A percentile compares a stretch with the other conserved stretches of the same genome.
Evolutionary conservation across 2,329 filamentous ascomycete species (phyloP).

Genomic region (Pseudogymnoascus sp.): DNA sequence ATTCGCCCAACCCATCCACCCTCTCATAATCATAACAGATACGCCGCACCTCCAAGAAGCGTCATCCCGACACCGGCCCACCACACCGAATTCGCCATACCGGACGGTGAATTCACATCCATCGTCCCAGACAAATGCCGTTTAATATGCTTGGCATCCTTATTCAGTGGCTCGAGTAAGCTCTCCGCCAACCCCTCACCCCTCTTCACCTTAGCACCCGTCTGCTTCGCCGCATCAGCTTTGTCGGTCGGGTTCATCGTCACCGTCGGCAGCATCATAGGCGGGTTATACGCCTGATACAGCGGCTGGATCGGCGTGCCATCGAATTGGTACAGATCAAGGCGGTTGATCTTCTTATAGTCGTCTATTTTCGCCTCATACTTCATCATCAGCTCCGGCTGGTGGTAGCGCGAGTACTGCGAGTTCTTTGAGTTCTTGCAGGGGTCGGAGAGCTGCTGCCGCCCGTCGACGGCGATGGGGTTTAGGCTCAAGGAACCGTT

Average conservation of each 20-base stretch:
- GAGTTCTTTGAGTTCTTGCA: slow-evolving; percentile 43
- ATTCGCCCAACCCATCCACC: background rate
- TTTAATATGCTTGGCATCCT: slow-evolving; percentile 24
- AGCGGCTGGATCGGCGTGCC: slow-evolving; percentile 58
- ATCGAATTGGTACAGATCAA: slow-evolving; percentile 56
- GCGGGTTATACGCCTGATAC: slow-evolving; percentile 54
- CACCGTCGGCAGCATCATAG: slow-evolving; percentile 60
- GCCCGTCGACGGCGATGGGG: slow-evolving; percentile 57
- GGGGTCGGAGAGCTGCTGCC: slow-evolving; percentile 57
- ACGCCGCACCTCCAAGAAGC: slow-evolving; percentile 27
- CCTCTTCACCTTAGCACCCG: slow-evolving; percentile 29
- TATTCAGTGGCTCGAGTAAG: slow-evolving; percentile 29
- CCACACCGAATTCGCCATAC: slow-evolving; percentile 23
- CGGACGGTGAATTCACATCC: slow-evolving; percentile 15
- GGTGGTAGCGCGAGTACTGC: slow-evolving; percentile 58
- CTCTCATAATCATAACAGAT: slow-evolving; percentile 22
- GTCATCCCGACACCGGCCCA: slow-evolving; percentile 28
- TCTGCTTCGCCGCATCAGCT: slow-evolving; percentile 29
- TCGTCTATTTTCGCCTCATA: slow-evolving; percentile 40
- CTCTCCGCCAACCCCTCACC: slow-evolving; percentile 28
- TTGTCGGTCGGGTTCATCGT: slow-evolving; percentile 49
- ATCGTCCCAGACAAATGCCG: slow-evolving; percentile 11
- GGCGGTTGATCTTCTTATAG: slow-evolving; percentile 52
- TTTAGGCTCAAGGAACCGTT: slow-evolving; percentile 51
- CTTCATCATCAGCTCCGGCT: slow-evolving; percentile 49